A percentile compares a stretch with the other conserved stretches of the same genome.
Conservation (phyloP, 2,329 filamentous ascomycete species). For the Alternaria metachromatica region DNA sequence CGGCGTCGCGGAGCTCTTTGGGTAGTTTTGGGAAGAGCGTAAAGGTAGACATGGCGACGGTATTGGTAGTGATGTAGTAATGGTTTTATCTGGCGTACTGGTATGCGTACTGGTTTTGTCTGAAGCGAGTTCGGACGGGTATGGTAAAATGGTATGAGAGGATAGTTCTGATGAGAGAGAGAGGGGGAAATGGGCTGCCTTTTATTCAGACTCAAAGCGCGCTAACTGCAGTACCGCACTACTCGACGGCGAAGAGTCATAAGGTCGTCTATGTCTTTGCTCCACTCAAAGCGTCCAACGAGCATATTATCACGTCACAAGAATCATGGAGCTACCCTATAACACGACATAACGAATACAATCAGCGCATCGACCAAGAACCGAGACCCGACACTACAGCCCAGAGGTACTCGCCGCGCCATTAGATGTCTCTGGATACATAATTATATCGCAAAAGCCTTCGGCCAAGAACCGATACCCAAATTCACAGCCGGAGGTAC, state of each 20-base stretch:
- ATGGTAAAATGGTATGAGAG: neutral
- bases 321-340: neutral
- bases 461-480: neutral
- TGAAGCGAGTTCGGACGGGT: neutral
- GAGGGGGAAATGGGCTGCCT: neutral
- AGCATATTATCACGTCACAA: neutral
- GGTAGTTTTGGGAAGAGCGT: slow-evolving; percentile 3
- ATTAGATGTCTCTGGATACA: neutral
- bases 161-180: neutral
- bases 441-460: neutral
- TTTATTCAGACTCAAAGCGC: neutral
- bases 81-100: neutral
- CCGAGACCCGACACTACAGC: neutral
- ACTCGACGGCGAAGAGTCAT: neutral
- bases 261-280: neutral
- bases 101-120: neutral
- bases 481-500: neutral
- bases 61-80: neutral
- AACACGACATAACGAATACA: neutral
- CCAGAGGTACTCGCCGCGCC: neutral
- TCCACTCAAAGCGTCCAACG: neutral
- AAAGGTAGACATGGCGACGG: slow-evolving; percentile 1
- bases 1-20: neutral
- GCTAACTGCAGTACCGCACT: neutral
- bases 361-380: neutral